Evolutionary conservation across 768 basidiomycete species (phyloP).

Genomic region (Hebeloma cylindrosporum): DNA sequence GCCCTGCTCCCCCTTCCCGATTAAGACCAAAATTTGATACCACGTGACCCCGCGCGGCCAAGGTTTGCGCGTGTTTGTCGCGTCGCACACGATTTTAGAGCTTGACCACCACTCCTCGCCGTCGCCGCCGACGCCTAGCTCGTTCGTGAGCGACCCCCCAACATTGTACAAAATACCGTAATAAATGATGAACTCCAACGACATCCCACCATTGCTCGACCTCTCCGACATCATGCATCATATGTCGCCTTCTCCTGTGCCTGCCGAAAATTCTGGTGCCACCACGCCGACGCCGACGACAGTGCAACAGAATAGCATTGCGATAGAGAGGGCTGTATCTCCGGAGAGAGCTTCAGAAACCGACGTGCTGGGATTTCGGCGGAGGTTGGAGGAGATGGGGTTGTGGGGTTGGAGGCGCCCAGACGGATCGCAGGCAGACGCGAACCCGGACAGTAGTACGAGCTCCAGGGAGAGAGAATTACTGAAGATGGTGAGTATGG

Average conservation of each 20-base stretch:
- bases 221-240: slow-evolving; percentile 58
- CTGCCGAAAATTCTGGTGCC: too few relatives aligned
- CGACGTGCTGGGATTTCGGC: slow-evolving; percentile 51
- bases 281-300: slow-evolving; percentile 17
- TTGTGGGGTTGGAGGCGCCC: slow-evolving; percentile 23
- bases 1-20: too few relatives aligned
- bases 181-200: slow-evolving; percentile 17
- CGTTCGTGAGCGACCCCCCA: slow-evolving; percentile 2
- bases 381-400: slow-evolving; percentile 45
- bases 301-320: slow-evolving; percentile 20
- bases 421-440: slow-evolving; percentile 13
- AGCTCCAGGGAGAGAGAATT: slow-evolving; percentile 51
- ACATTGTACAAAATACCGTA: not conserved
- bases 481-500: slow-evolving; percentile 50
- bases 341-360: slow-evolving; percentile 41
- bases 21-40: slow-evolving; percentile 8
- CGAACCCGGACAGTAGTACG: slow-evolving; percentile 14
- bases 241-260: slow-evolving; percentile 51
- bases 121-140: slow-evolving; percentile 6
- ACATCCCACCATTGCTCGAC: slow-evolving; percentile 37
- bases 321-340: slow-evolving; percentile 14
- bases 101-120: not conserved
- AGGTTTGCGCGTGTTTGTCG: slow-evolving; percentile 23
- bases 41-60: slow-evolving; percentile 28
- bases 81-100: slow-evolving; percentile 24